These are phyloP conservation scores for Hypoxylon rubiginosum DNA, from an alignment of 2,329 filamentous ascomycete species.

Conservation along the genomic window DNA sequence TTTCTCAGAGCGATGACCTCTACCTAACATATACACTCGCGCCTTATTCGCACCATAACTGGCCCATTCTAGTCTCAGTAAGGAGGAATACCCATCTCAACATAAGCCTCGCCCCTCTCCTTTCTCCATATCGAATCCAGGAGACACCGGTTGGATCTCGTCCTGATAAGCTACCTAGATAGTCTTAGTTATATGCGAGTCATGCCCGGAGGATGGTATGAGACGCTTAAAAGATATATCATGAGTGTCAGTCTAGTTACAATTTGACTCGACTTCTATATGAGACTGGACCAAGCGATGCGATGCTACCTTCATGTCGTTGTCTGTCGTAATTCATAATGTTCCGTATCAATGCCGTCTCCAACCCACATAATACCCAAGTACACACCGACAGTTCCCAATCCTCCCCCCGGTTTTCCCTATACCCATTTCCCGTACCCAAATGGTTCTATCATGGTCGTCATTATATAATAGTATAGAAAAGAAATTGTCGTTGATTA, in stretches of 20 bases:
- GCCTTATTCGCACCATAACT: background rate
- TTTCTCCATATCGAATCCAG: background rate
- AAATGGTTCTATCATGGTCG: background rate
- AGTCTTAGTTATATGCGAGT: background rate
- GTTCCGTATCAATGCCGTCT: background rate
- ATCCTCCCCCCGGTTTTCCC: background rate
- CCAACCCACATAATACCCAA: background rate
- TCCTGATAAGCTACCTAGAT: background rate
- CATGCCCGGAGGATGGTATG: background rate
- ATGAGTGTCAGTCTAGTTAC: background rate
- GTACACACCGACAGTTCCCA: background rate
- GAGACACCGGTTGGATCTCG: background rate
- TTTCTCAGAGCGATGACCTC: background rate
- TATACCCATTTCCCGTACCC: background rate
- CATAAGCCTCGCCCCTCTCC: background rate
- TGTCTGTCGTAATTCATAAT: conserved; percentile 27
- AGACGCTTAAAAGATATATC: conserved; percentile 1
- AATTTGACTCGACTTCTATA: conserved; percentile 12
- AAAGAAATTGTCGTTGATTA: background rate
- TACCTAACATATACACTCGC: background rate
- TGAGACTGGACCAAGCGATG: conserved; percentile 7
- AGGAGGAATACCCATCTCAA: background rate
- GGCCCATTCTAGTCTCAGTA: background rate
- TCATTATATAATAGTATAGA: background rate
- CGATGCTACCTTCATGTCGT: conserved; percentile 11